A percentile compares a stretch with the other conserved stretches of the same genome.
phyloP scores from a whole-genome alignment of 2,329 filamentous ascomycete genomes.

The Arthroderma sp. region DNA sequence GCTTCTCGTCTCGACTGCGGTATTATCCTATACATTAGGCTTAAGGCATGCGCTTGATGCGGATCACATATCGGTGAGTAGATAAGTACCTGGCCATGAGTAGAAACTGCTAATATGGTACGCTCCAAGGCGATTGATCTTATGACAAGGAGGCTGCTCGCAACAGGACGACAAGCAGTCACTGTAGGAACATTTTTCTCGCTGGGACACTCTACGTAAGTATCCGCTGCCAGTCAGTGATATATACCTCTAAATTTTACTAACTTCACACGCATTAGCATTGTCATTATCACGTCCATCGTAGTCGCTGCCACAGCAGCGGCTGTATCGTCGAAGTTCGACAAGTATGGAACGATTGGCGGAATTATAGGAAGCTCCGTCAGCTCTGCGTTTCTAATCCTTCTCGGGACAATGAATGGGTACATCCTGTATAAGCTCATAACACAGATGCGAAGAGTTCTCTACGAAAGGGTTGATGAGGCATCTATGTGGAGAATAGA shows the following conservation, averaged over 20 bases:
- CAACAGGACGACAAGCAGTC: constrained; percentile 70
- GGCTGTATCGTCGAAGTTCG: constrained; percentile 68
- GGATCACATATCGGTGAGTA: constrained; percentile 61
- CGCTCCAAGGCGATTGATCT: constrained; percentile 63
- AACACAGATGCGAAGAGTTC: constrained; percentile 49
- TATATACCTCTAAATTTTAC: constrained; percentile 1
- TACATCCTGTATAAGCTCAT: constrained; percentile 74
- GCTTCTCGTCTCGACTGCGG: constrained; percentile 61
- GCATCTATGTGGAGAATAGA: constrained; percentile 53
- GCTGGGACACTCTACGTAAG: constrained; percentile 70
- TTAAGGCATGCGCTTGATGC: constrained; percentile 92
- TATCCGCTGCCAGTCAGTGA: neutral
- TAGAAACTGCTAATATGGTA: neutral
- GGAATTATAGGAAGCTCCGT: constrained; percentile 83
- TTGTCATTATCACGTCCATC: constrained; percentile 80
- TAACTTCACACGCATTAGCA: constrained; percentile 24
- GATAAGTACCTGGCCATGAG: neutral
- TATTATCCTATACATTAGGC: constrained; percentile 77
- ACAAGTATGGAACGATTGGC: constrained; percentile 64
- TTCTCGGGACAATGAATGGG: constrained; percentile 70
- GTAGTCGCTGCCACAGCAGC: constrained; percentile 85
- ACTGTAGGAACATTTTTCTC: constrained; percentile 93
- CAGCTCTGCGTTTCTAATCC: constrained; percentile 66
- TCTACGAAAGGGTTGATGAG: constrained; percentile 36
- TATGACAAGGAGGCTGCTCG: constrained; percentile 80